Evolutionary conservation across 768 basidiomycete species (phyloP).

Genomic region (Boletus rubescentipes): DNA sequence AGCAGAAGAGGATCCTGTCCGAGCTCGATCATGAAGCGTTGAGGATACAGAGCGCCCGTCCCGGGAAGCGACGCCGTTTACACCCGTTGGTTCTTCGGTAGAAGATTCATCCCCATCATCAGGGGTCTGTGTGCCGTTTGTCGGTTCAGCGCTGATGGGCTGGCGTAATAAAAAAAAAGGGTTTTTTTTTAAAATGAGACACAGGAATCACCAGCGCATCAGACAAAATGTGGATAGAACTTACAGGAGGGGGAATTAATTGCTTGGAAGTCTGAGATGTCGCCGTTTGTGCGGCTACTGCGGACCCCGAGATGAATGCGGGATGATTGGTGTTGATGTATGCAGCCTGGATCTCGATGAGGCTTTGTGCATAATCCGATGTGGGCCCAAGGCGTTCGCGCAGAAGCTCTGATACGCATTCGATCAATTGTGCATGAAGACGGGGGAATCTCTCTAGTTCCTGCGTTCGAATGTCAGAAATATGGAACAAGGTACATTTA

Average conservation of each 20-base stretch:
- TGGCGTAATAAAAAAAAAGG: slow-evolving; percentile 26
- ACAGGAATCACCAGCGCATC: slow-evolving; percentile 11
- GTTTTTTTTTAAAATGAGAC: slow-evolving; percentile 13
- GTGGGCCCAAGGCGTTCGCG: slow-evolving; percentile 95
- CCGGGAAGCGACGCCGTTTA: slow-evolving; percentile 54
- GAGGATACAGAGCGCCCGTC: slow-evolving; percentile 73
- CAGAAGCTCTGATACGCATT: slow-evolving; percentile 94
- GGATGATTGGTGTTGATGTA: slow-evolving; percentile 99
- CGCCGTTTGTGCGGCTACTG: slow-evolving; percentile 54
- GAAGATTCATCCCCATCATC: slow-evolving; percentile 68
- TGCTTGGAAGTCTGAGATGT: slow-evolving; percentile 42
- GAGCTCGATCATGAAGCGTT: slow-evolving; percentile 72
- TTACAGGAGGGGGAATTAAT: slow-evolving; percentile 51
- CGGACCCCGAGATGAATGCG: slow-evolving; percentile 82
- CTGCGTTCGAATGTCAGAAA: slow-evolving; percentile 40
- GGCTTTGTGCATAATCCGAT: slow-evolving; percentile 91
- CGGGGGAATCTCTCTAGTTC: slow-evolving; percentile 95
- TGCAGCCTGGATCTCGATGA: slow-evolving; percentile 96
- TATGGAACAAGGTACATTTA: not conserved
- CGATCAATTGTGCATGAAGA: slow-evolving; percentile 89
- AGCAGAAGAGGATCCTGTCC: slow-evolving; percentile 39
- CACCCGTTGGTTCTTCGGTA: slow-evolving; percentile 52
- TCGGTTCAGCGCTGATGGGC: slow-evolving; percentile 64
- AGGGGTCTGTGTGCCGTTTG: slow-evolving; percentile 49
- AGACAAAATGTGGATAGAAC: slow-evolving; percentile 23